Evolutionary conservation across 768 basidiomycete species (phyloP), one percentile per base, ranked within the genome.

Genomic region (Trametes cubensis): DNA sequence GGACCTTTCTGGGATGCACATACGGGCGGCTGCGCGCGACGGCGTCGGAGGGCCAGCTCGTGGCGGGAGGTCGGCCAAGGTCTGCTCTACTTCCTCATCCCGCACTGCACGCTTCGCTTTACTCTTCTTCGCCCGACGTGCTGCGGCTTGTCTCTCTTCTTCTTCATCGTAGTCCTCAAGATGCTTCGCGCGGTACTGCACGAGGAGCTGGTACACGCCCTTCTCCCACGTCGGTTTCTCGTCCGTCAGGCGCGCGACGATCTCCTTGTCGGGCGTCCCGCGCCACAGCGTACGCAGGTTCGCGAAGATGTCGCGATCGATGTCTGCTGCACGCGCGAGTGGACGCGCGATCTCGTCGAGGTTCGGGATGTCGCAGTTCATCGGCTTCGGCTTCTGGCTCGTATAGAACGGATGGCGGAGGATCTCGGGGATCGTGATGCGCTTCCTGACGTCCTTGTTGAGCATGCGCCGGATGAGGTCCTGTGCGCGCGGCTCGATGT

Each of bases 271-370:
- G 2, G 86, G 76, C 1, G 85, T 84, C 10, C 85, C 91, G 59
- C 89, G 86, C 95, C 95, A 99, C n/a, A 99, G 80, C 4, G 94
- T 95, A 66, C 85, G 86, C 25, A 99, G 76, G 75, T 98, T 98
- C 25, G 85, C 85, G 69, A 98, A 86, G 66, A 98, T 92, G 67
- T 95, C 94, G 1, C 83, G 80, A 73, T 99, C 96, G 65, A 99
- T 88, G 46, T 86, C 86, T 10, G 82, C 81, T 14, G 75, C 76
- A 15, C 73, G 80, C 26, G 80, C 77, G 52, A 97, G 80, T 17
- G 94, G 90, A 40, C 82, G 81, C 21, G 89, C 85, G 34, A 93
- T 87, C 60, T 82, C 81, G 54, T 84, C 82, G 42, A 96, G 76
- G 57, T 82, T 80, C 2, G 89, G 90, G 56, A 85, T 70, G 69